Percentiles rank a stretch among this genome's conserved stretches.
phyloP scores from a whole-genome alignment of 164 flowering plant genomes.

The Brasenia schreberi region DNA sequence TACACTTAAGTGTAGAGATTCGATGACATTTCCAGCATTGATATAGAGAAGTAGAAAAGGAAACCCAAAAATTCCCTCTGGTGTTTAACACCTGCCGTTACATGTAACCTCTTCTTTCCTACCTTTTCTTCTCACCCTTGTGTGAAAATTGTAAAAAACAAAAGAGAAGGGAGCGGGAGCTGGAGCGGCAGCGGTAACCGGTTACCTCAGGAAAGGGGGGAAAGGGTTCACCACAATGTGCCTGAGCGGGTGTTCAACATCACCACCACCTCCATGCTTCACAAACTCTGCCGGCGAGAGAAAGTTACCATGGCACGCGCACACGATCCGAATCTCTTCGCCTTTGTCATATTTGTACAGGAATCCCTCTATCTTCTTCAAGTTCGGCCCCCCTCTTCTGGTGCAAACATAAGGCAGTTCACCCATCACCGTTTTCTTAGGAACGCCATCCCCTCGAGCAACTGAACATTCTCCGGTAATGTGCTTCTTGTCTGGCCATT shows the following conservation, averaged over 20 bases:
- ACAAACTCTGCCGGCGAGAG: conserved; percentile 82
- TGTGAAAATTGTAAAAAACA: not conserved
- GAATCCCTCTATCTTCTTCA: conserved; percentile 59
- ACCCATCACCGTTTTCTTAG: not conserved
- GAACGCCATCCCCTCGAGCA: not conserved
- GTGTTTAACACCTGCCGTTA: too few relatives aligned
- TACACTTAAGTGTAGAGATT: too few relatives aligned
- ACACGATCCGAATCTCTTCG: conserved; percentile 72
- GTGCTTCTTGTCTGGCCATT: not conserved
- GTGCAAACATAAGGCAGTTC: conserved; percentile 67
- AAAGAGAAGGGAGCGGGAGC: not conserved
- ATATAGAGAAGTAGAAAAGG: not conserved
- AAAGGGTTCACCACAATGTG: conserved; percentile 63
- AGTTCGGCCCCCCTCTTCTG: conserved; percentile 59
- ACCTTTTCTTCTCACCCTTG: not conserved
- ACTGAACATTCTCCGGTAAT: not conserved
- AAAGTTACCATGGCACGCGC: conserved; percentile 80
- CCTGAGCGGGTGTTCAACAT: conserved; percentile 58
- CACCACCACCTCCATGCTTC: conserved; percentile 76
- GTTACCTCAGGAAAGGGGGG: conserved; percentile 10
- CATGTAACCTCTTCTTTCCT: not conserved
- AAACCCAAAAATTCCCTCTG: not conserved
- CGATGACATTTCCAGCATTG: too few relatives aligned
- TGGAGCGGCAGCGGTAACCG: not conserved
- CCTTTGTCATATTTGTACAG: conserved; percentile 56